phyloP scores from a whole-genome alignment of 192 early-diverging fungal species.

The Coemansia javaensis region DNA sequence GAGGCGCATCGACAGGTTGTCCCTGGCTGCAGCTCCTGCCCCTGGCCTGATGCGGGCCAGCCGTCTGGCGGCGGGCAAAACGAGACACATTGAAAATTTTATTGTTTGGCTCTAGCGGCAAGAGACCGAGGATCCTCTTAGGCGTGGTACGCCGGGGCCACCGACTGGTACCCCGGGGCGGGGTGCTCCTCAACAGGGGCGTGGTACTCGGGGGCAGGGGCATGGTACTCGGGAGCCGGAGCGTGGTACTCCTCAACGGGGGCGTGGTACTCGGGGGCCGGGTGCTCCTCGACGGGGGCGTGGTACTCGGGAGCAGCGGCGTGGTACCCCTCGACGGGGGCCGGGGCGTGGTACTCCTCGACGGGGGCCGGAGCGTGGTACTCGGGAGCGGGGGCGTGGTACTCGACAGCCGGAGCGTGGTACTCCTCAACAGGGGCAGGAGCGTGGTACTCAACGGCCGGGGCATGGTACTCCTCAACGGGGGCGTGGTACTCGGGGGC shows the following conservation, averaged over 20 bases:
- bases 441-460: slow-evolving; percentile 8
- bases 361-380: slow-evolving; percentile 7
- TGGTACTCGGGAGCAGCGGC: slow-evolving; percentile 9
- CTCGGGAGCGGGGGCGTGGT: slow-evolving; percentile 4
- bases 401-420: slow-evolving; percentile 5
- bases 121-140: too few species aligned
- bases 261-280: slow-evolving; percentile 4
- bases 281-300: slow-evolving; percentile 1
- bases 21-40: too few species aligned
- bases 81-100: too few species aligned
- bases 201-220: background rate
- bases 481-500: slow-evolving; percentile 11
- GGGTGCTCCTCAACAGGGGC: background rate
- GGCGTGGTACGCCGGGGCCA: background rate
- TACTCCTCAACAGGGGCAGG: background rate
- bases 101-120: too few species aligned
- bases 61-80: too few species aligned
- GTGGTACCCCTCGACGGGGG: slow-evolving; percentile 1
- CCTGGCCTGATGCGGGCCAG: too few species aligned
- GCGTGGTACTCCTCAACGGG: slow-evolving; percentile 2
- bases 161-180: slow-evolving; percentile 3
- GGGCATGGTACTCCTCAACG: background rate
- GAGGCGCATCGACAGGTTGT: too few species aligned
- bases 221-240: slow-evolving; percentile 8
- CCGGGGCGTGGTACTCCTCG: slow-evolving; percentile 13